phyloP scores from a whole-genome alignment of 306 rosid genomes.

The Dryas drummondii region DNA sequence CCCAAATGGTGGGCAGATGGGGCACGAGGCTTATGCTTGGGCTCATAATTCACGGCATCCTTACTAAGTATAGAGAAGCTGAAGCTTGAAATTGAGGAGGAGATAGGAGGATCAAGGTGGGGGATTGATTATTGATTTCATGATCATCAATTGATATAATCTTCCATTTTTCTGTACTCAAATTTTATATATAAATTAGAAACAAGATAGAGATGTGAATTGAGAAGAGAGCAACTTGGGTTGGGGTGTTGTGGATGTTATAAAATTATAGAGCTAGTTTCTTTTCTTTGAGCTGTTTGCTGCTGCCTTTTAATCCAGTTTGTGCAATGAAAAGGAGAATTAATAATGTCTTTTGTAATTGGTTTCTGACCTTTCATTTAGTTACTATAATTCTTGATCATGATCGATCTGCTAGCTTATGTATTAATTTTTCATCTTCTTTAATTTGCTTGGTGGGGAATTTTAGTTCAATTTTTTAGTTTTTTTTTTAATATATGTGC shows the following conservation, averaged over 20 bases:
- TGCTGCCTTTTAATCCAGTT: conserved; percentile 24
- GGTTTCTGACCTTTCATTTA: conserved; percentile 16
- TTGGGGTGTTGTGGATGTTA: conserved; percentile 1
- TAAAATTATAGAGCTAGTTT: conserved; percentile 6
- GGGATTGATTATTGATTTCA: neutral
- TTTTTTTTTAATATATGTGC: conserved; percentile 23
- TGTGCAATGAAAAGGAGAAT: conserved; percentile 45
- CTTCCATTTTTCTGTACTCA: neutral
- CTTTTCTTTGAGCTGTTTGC: conserved; percentile 14
- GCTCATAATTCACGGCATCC: conserved; percentile 58
- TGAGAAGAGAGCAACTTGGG: neutral
- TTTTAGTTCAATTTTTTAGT: conserved; percentile 3
- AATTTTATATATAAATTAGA: neutral
- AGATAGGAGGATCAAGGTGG: no score
- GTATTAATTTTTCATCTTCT: neutral
- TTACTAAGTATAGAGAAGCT: conserved; percentile 30
- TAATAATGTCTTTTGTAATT: conserved; percentile 11
- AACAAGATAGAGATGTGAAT: neutral
- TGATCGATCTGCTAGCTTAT: neutral
- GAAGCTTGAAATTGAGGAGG: no score
- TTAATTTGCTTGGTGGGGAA: conserved; percentile 26
- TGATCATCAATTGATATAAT: neutral
- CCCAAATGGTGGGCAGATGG: conserved; percentile 60
- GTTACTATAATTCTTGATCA: conserved; percentile 12
- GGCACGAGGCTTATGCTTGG: conserved; percentile 81